Percentiles rank a stretch among this genome's conserved stretches.
Conservation (phyloP, 345 rosid species). For the Salix udensis region DNA sequence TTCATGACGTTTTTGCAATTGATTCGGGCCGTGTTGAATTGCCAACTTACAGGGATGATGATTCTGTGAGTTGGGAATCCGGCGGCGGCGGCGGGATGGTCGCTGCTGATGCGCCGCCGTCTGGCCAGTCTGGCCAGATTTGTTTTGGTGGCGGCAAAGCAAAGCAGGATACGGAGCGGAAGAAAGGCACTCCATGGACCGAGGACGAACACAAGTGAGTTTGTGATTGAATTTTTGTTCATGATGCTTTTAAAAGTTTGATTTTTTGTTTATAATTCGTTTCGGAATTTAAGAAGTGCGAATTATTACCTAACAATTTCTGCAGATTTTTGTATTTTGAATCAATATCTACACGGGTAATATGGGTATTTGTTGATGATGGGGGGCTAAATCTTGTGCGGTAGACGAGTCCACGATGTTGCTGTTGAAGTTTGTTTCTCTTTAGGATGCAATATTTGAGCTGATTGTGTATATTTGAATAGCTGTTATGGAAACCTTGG, state of each 20-base stretch:
- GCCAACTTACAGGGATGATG: conserved; percentile 54
- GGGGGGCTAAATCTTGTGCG: too few species aligned
- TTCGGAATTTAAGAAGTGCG: not conserved
- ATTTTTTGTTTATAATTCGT: not conserved
- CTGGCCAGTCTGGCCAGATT: conserved; percentile 41
- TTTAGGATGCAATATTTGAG: not conserved
- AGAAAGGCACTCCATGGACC: conserved; percentile 77
- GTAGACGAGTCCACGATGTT: too few species aligned
- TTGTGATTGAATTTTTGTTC: not conserved
- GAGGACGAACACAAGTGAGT: conserved; percentile 53
- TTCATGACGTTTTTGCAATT: conserved; percentile 58
- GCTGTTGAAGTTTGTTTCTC: too few species aligned
- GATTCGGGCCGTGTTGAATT: conserved; percentile 63
- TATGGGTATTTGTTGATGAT: too few species aligned
- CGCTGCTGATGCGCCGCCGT: not conserved
- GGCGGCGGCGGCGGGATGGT: not conserved
- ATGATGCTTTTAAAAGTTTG: too few species aligned
- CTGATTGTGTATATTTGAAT: not conserved
- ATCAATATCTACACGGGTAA: too few species aligned
- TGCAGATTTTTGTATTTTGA: not conserved
- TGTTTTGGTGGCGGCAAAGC: conserved; percentile 28
- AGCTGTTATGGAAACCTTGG: not conserved
- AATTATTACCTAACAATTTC: not conserved
- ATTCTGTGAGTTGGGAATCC: conserved; percentile 22
- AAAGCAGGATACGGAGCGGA: conserved; percentile 44